phyloP scores from a whole-genome alignment of 805 yeast species.

The Lipomyces yamadae region DNA sequence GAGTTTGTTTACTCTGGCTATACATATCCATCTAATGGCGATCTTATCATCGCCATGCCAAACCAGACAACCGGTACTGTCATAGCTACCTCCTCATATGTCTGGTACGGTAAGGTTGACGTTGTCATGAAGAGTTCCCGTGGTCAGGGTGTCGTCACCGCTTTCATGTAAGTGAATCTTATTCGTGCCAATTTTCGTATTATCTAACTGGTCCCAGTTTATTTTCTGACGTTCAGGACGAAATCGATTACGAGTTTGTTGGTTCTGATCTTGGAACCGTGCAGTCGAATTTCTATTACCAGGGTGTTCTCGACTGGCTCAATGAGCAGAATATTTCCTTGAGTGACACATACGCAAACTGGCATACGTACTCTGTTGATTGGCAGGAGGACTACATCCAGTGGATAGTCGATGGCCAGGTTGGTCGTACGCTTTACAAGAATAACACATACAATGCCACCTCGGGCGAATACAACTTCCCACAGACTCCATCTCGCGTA shows the following conservation, averaged over 20 bases:
- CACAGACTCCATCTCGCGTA: constrained; percentile 84
- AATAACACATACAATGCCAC: constrained; percentile 63
- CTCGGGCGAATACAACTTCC: constrained; percentile 81
- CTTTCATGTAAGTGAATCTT: constrained; percentile 55
- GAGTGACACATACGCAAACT: constrained; percentile 65
- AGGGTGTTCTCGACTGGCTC: constrained; percentile 71
- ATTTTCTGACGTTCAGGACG: constrained; percentile 85
- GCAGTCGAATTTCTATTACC: constrained; percentile 80
- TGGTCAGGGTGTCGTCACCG: constrained; percentile 79
- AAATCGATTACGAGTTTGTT: constrained; percentile 84
- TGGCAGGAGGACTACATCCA: constrained; percentile 72
- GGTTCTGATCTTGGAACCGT: constrained; percentile 71
- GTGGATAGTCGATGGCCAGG: constrained; percentile 77
- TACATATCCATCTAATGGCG: constrained; percentile 57
- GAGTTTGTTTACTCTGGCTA: constrained; percentile 72
- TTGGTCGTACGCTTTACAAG: constrained; percentile 65
- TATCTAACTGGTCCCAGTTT: constrained; percentile 43
- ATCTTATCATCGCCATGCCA: constrained; percentile 77
- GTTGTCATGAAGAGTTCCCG: constrained; percentile 75
- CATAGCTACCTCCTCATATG: constrained; percentile 72
- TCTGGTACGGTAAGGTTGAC: constrained; percentile 87
- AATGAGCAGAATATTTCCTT: constrained; percentile 55
- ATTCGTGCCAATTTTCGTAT: background rate
- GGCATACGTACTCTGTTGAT: constrained; percentile 80
- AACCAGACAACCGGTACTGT: constrained; percentile 76